Evolutionary conservation across 306 rosid genomes (phyloP), one percentile per base, ranked within the genome.

Genomic region (Aeschynomene evenia): DNA sequence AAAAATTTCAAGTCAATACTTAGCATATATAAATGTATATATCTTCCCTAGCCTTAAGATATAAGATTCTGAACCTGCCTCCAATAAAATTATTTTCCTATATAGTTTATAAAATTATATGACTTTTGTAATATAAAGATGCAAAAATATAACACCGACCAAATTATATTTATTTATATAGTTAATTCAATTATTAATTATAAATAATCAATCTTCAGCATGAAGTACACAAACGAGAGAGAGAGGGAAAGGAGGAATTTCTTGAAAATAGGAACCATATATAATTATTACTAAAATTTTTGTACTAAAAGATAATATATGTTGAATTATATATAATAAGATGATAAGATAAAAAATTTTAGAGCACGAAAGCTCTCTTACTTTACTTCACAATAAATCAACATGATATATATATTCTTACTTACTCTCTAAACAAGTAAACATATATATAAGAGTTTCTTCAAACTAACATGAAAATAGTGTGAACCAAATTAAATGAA

Each of bases 101-200:
- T 16, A 29, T 10, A 33, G 34, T 34, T 13, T 45, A 28, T n/a
- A n/a, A n/a, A n/a, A n/a, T n/a, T n/a, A n/a, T n/a, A n/a, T 34
- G 11, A 61, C 37, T 54, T 29, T n/a, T 60, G 1, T 36, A 51
- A 29, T 55, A 11, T 50, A 42, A 49, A 51, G 43, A 19, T 33
- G 21, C 49, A 66, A 50, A 50, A 59, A 29, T 58, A 40, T 40
- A 37, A 66, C 23, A 12, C 56, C 52, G 8, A 66, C 18, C 26
- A 70, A 28, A 34, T 43, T 21, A 43, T 11, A 60, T 24, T 51
- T 33, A 42, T 68, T 49, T 31, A 49, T 43, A 49, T 49, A 13
- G 34, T 50, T 28, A 66, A 72, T 61, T 61, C 70, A 49, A 59
- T 24, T 5, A 66, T n/a, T n/a, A n/a, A n/a, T n/a, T n/a, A n/a